Conservation (phyloP, 768 basidiomycete species). For the Lentinus tigrinus region DNA sequence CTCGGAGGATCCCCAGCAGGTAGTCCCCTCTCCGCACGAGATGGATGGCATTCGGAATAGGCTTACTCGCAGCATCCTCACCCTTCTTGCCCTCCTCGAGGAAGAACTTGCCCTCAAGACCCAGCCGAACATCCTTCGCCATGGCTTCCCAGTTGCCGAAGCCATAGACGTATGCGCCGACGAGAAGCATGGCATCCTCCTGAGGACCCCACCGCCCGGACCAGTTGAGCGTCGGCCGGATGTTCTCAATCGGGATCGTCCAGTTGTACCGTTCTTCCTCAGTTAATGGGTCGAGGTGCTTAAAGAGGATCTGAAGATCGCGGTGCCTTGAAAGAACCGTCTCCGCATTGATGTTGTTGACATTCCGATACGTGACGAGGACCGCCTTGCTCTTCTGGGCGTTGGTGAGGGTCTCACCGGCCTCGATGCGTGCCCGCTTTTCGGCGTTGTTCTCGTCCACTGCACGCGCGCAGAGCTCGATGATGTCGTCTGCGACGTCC, state of each 20-base stretch:
- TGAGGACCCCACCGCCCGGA: constrained; percentile 90
- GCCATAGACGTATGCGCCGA: constrained; percentile 90
- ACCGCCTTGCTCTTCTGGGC: constrained; percentile 98
- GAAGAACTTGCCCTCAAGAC: constrained; percentile 92
- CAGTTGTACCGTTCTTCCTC: constrained; percentile 74
- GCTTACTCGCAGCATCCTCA: constrained; percentile 78
- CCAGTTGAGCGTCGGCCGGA: constrained; percentile 95
- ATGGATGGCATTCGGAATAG: constrained; percentile 97
- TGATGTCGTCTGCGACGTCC: constrained; percentile 90
- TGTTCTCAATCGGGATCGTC: constrained; percentile 87
- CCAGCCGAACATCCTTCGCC: constrained; percentile 81
- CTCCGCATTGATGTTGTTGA: constrained; percentile 95
- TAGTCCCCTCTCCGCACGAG: constrained; percentile 97
- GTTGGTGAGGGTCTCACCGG: constrained; percentile 87
- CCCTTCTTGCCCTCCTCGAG: constrained; percentile 96
- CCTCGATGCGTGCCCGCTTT: constrained; percentile 70
- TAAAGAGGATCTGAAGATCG: constrained; percentile 85
- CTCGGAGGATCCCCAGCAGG: constrained; percentile 77
- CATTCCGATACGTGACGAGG: constrained; percentile 84
- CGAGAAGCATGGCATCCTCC: constrained; percentile 92
- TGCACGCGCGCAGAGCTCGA: constrained; percentile 79
- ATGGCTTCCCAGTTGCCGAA: constrained; percentile 98
- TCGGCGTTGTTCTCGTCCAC: constrained; percentile 83
- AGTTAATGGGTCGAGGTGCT: constrained; percentile 65
- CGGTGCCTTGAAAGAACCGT: constrained; percentile 88